phyloP scores from a whole-genome alignment of 2,329 filamentous ascomycete species.

The Clarireedia monteithiana region DNA sequence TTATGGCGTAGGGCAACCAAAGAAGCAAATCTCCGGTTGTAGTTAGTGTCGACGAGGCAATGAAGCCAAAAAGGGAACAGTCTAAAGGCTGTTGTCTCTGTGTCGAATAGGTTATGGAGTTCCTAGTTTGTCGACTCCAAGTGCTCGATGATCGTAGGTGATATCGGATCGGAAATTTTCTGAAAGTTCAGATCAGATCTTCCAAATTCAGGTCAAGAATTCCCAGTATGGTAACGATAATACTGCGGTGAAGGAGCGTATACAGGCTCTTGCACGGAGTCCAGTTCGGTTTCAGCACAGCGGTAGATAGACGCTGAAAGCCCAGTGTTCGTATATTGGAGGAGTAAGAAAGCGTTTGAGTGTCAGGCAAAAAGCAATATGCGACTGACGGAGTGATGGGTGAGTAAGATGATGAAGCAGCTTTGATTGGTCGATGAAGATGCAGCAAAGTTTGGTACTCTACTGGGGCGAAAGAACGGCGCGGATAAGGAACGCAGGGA shows the following conservation, averaged over 20 bases:
- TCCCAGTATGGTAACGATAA: not conserved
- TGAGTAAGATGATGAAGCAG: slow-evolving; percentile 2
- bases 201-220: not conserved
- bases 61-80: not conserved
- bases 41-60: not conserved
- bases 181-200: not conserved
- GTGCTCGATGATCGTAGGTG: not conserved
- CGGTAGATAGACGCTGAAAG: not conserved
- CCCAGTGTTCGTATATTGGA: slow-evolving; percentile 4
- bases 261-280: not conserved
- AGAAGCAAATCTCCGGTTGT: not conserved
- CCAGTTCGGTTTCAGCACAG: not conserved
- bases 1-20: not conserved
- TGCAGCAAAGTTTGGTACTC: slow-evolving; percentile 7
- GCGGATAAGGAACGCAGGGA: slow-evolving; percentile 7
- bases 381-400: slow-evolving; percentile 4
- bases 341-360: not conserved
- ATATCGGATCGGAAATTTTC: not conserved
- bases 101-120: not conserved
- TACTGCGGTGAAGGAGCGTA: not conserved
- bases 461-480: not conserved
- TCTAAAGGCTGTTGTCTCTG: not conserved
- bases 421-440: slow-evolving; percentile 4
- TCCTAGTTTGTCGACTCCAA: not conserved
- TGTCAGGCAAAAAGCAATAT: not conserved